A percentile compares a stretch with the other conserved stretches of the same genome.
These are phyloP conservation scores for Skeletonema marinoi DNA, from an alignment of 108 stramenopile genomes.

Conservation along the genomic window DNA sequence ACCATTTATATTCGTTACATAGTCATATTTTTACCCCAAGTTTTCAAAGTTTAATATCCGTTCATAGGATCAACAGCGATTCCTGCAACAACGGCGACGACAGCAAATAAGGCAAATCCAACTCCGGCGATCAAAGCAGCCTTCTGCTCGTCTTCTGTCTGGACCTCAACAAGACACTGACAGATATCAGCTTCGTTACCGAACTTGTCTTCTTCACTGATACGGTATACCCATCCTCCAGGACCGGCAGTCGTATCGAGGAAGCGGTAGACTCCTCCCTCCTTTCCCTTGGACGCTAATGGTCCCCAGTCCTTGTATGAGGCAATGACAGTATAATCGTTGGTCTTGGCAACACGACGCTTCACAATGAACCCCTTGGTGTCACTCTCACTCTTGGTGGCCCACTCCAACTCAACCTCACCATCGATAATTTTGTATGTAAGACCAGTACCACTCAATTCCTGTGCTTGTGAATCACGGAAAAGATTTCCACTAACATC, in stretches of 20 bases:
- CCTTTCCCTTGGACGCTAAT: slow-evolving; percentile 67
- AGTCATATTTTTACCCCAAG: neutral
- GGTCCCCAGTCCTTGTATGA: slow-evolving; percentile 80
- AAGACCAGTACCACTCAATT: slow-evolving; percentile 81
- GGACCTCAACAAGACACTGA: slow-evolving; percentile 87
- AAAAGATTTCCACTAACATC: slow-evolving; percentile 69
- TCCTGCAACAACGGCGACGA: slow-evolving; percentile 78
- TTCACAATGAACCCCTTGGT: slow-evolving; percentile 86
- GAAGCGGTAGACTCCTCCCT: slow-evolving; percentile 79
- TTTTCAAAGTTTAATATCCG: slow-evolving; percentile 18
- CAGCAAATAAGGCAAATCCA: slow-evolving; percentile 61
- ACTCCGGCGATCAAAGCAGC: slow-evolving; percentile 82
- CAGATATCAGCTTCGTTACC: slow-evolving; percentile 82
- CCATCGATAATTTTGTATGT: slow-evolving; percentile 73
- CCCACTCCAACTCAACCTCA: slow-evolving; percentile 84
- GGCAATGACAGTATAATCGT: slow-evolving; percentile 71
- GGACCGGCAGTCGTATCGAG: slow-evolving; percentile 63
- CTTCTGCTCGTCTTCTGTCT: slow-evolving; percentile 85
- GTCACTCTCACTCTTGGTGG: slow-evolving; percentile 67
- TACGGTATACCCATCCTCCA: slow-evolving; percentile 91
- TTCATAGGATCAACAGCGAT: slow-evolving; percentile 72
- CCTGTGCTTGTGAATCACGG: slow-evolving; percentile 82
- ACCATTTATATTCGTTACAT: neutral
- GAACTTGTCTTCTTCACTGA: slow-evolving; percentile 72
- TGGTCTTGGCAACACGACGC: slow-evolving; percentile 83